A percentile compares a stretch with the other conserved stretches of the same genome.
phyloP scores from a whole-genome alignment of 306 rosid genomes.

The Adenanthera pavonina region DNA sequence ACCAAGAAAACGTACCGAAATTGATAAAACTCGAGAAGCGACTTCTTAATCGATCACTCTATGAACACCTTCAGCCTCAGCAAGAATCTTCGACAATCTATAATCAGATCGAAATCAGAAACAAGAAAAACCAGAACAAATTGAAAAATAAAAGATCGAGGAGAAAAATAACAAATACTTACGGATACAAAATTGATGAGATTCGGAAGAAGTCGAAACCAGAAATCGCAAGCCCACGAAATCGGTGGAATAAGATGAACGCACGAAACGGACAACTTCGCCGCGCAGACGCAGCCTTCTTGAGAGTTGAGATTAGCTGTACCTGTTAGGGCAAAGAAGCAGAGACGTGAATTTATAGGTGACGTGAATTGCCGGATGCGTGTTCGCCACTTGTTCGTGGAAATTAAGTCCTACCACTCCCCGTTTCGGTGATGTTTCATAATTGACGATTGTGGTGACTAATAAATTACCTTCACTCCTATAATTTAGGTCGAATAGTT shows the following conservation, averaged over 20 bases:
- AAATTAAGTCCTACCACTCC: constrained; percentile 41
- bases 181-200: background rate
- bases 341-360: constrained; percentile 17
- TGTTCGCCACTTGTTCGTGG: background rate
- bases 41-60: background rate
- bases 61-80: constrained; percentile 16
- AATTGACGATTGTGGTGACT: constrained; percentile 24
- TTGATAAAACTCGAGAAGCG: constrained; percentile 10
- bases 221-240: constrained; percentile 17
- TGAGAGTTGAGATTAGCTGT: background rate
- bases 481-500: background rate
- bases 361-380: constrained; percentile 14
- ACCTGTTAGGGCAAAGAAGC: background rate
- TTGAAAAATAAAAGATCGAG: background rate
- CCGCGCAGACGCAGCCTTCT: background rate
- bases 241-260: background rate
- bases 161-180: background rate
- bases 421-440: constrained; percentile 39
- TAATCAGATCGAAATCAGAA: background rate
- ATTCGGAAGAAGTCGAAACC: background rate
- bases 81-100: constrained; percentile 14
- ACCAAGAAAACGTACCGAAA: constrained; percentile 20
- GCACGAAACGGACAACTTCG: background rate
- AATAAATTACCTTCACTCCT: constrained; percentile 23
- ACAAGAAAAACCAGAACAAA: background rate